Percentiles rank a stretch among this genome's conserved stretches.
Conservation (phyloP, 2,329 filamentous ascomycete genomes). For the Lomentospora prolificans region DNA sequence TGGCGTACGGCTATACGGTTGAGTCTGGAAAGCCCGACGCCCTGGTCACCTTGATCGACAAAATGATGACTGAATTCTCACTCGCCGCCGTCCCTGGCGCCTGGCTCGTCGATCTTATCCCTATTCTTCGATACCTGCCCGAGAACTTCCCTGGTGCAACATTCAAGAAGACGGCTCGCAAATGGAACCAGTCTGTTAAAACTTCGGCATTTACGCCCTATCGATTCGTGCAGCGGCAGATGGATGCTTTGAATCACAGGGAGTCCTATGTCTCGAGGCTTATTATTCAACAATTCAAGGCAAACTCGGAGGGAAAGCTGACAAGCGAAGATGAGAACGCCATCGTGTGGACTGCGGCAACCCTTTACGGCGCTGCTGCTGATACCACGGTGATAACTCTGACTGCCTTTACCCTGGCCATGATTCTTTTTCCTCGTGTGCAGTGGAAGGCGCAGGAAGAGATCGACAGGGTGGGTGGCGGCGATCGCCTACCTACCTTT, state of each 20-base stretch:
- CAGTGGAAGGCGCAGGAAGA: slow-evolving; percentile 27
- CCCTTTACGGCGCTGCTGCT: slow-evolving; percentile 7
- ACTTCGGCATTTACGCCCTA: background rate
- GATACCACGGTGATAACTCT: slow-evolving; percentile 12
- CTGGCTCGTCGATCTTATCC: slow-evolving; percentile 10
- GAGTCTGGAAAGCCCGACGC: background rate
- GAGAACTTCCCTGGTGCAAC: slow-evolving; percentile 12
- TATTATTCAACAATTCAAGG: no score
- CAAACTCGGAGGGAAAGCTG: background rate
- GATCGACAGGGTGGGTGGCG: slow-evolving; percentile 30
- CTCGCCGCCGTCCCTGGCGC: background rate
- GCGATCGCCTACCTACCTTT: slow-evolving; percentile 26
- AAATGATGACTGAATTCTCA: background rate
- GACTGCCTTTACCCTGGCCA: slow-evolving; percentile 11
- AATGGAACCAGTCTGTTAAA: background rate
- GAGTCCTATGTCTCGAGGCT: background rate
- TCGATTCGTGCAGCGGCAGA: background rate
- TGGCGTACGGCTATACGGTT: background rate
- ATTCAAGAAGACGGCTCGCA: slow-evolving; percentile 13
- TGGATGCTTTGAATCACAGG: background rate
- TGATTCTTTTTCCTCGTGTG: slow-evolving; percentile 10
- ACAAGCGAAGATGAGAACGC: background rate
- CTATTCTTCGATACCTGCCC: slow-evolving; percentile 13
- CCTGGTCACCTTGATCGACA: background rate
- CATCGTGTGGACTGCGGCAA: background rate